Percentiles rank a stretch among this genome's conserved stretches.
Conservation (phyloP, 768 basidiomycete species). For the Leucocoprinus sp. region DNA sequence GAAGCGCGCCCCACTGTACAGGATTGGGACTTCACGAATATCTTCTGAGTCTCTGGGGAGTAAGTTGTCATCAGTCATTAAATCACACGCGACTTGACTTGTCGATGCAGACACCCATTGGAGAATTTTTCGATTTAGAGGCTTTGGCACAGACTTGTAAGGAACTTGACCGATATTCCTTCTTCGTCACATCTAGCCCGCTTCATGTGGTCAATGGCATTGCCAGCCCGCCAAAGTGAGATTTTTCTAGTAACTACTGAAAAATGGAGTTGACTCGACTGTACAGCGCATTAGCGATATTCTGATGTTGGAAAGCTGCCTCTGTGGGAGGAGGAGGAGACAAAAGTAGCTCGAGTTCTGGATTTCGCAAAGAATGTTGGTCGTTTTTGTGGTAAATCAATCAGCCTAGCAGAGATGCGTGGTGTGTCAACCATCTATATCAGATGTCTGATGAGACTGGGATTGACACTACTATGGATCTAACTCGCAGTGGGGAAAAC, state of each 20-base stretch:
- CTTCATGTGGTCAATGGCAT: slow-evolving; percentile 20
- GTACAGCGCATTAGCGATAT: slow-evolving; percentile 7
- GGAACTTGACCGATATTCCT: slow-evolving; percentile 17
- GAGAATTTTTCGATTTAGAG: slow-evolving; percentile 20
- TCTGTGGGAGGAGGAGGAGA: not conserved
- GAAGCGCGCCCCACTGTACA: slow-evolving; percentile 17
- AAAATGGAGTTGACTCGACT: not conserved
- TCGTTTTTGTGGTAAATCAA: no score
- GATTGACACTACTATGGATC: no score
- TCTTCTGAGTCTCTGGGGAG: slow-evolving; percentile 19
- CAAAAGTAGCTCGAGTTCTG: no score
- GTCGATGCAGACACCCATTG: slow-evolving; percentile 18
- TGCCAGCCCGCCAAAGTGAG: slow-evolving; percentile 21
- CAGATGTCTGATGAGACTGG: no score
- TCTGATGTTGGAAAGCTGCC: not conserved
- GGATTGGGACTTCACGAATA: slow-evolving; percentile 21
- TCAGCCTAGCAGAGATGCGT: no score
- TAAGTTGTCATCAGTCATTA: slow-evolving; percentile 8
- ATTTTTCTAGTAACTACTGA: not conserved
- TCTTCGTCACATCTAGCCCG: slow-evolving; percentile 21
- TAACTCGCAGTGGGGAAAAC: no score
- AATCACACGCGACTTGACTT: not conserved
- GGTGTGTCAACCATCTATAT: no score
- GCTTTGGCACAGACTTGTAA: slow-evolving; percentile 18
- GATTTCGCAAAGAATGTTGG: no score